Percentiles rank a stretch among this genome's conserved stretches.
Conservation (phyloP, 176 grass and related monocot genomes). For the Lolium rigidum region DNA sequence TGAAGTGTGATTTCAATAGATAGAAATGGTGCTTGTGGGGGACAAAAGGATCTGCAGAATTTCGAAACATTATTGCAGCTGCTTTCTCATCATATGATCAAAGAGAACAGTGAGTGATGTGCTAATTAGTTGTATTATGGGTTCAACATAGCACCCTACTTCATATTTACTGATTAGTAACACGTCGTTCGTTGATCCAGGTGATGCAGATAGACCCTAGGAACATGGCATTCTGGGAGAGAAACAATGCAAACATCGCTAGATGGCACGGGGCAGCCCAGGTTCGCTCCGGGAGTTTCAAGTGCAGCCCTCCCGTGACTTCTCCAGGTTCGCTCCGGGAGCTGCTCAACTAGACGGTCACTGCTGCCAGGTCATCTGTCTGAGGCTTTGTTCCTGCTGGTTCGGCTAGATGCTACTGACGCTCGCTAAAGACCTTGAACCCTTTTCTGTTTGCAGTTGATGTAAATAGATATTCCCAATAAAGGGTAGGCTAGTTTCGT, state of each 20-base stretch:
- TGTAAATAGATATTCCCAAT: not conserved
- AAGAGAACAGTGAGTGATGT: no score
- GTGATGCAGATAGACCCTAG: conserved; percentile 72
- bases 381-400: not conserved
- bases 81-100: no score
- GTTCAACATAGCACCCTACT: not conserved
- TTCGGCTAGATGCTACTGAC: not conserved
- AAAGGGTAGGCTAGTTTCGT: not conserved
- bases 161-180: not conserved
- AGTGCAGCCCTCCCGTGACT: conserved; percentile 75
- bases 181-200: conserved; percentile 48
- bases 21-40: no score
- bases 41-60: no score
- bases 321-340: conserved; percentile 51
- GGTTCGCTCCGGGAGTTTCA: conserved; percentile 60
- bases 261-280: conserved; percentile 62
- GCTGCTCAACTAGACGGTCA: conserved; percentile 58
- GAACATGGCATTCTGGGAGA: conserved; percentile 77
- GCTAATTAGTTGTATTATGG: no score
- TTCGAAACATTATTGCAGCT: no score
- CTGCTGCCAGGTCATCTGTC: conserved; percentile 19
- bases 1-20: no score
- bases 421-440: not conserved
- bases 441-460: not conserved
- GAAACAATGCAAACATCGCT: conserved; percentile 53